Conservation (phyloP, 139 green algal genomes). For the Cymbomonas tetramitiformis region DNA sequence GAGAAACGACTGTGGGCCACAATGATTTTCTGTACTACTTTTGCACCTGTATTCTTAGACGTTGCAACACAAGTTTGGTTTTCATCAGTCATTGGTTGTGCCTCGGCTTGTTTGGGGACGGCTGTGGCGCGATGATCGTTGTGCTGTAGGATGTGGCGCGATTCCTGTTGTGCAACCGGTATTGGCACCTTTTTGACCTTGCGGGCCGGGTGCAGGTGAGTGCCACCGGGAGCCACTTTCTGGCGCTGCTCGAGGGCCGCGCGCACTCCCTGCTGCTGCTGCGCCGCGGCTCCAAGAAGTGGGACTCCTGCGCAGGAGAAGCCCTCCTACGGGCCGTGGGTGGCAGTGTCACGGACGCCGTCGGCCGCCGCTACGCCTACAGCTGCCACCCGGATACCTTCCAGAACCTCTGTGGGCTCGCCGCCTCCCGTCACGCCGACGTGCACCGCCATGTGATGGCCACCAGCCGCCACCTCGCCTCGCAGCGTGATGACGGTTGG, state of each 20-base stretch:
- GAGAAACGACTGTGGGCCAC: no score
- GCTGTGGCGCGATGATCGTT: no score
- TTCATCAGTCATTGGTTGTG: no score
- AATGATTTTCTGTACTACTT: no score
- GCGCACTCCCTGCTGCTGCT: slow-evolving; percentile 11
- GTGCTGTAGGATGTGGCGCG: no score
- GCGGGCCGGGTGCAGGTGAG: neutral
- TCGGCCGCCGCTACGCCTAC: slow-evolving; percentile 16
- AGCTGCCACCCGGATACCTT: neutral
- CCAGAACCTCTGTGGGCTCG: slow-evolving; percentile 12
- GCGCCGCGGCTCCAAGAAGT: slow-evolving; percentile 16
- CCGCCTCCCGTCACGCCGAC: neutral
- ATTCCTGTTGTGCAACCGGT: no score
- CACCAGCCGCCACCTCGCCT: no score
- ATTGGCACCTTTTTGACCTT: no score
- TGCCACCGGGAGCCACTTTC: slow-evolving; percentile 14
- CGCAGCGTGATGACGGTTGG: no score
- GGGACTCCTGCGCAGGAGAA: slow-evolving; percentile 22
- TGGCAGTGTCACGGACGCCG: slow-evolving; percentile 7
- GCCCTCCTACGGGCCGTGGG: slow-evolving; percentile 9
- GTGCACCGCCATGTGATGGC: neutral
- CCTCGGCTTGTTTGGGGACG: no score
- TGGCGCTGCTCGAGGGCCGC: slow-evolving; percentile 11
- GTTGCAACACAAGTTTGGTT: no score
- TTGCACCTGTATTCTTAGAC: no score